phyloP scores from a whole-genome alignment of 768 basidiomycete genomes.

The Solioccasus polychromus region DNA sequence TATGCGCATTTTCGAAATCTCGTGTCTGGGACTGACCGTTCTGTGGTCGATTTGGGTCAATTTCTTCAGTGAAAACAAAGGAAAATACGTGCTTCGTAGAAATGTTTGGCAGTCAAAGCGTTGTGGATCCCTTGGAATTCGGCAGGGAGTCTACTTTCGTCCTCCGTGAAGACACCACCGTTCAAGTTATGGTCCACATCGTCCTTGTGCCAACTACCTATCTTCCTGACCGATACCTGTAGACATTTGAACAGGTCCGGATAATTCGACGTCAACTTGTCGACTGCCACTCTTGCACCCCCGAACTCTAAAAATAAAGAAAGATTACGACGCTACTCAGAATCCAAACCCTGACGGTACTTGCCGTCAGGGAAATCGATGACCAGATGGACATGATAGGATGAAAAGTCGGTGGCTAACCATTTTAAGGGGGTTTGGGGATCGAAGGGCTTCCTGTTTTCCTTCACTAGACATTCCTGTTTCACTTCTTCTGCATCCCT shows the following conservation, averaged over 20 bases:
- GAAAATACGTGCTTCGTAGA: too few species aligned
- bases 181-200: neutral
- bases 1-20: neutral
- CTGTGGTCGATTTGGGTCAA: too few species aligned
- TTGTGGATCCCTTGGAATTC: too few species aligned
- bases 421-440: neutral
- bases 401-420: neutral
- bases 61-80: too few species aligned
- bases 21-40: neutral
- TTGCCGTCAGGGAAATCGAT: neutral
- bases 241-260: neutral
- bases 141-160: too few species aligned
- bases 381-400: neutral
- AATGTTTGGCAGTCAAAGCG: too few species aligned
- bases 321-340: neutral
- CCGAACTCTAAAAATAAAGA: neutral
- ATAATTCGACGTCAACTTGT: neutral
- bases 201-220: too few species aligned
- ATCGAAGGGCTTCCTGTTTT: neutral
- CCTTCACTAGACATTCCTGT: neutral
- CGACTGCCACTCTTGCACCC: neutral
- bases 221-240: neutral
- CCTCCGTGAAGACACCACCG: neutral
- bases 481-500: too few species aligned
- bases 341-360: too few species aligned